Percentiles rank a stretch among this genome's conserved stretches.
Evolutionary conservation across 1,284 basidiomycete species (phyloP).

Genomic region (Ceratobasidium sp.): DNA sequence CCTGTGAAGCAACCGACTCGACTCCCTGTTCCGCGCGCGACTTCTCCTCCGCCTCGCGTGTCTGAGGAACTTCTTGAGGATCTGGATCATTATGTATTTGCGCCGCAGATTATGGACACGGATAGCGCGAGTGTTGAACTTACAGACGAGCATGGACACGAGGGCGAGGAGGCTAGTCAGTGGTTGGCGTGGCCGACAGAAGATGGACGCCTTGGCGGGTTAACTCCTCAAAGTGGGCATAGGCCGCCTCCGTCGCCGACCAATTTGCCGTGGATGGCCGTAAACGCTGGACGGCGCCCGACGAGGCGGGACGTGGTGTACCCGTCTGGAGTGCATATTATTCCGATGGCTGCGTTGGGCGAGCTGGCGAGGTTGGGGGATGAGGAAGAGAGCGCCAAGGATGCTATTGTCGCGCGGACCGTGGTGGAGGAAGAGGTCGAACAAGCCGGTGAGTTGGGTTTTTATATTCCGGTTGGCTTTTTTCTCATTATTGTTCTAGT

Average conservation of each 20-base stretch:
- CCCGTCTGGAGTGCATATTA: conserved; percentile 31
- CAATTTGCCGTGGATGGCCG: conserved; percentile 37
- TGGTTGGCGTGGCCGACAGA: conserved; percentile 14
- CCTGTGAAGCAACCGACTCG: background rate
- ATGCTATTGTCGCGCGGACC: conserved; percentile 11
- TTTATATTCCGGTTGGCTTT: background rate
- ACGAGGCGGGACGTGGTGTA: conserved; percentile 24
- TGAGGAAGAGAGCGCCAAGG: conserved; percentile 13
- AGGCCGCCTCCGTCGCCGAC: conserved; percentile 39
- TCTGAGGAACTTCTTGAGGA: conserved; percentile 15
- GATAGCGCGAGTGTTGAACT: conserved; percentile 28
- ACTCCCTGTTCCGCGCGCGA: background rate
- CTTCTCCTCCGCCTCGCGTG: conserved; percentile 11
- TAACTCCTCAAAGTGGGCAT: background rate
- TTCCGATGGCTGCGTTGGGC: conserved; percentile 18
- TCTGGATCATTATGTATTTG: conserved; percentile 33
- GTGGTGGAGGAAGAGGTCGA: conserved; percentile 18
- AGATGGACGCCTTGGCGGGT: background rate
- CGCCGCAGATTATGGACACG: conserved; percentile 9
- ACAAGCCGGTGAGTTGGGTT: background rate
- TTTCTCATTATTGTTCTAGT: conserved; percentile 20
- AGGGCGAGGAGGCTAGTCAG: background rate
- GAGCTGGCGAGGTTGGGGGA: conserved; percentile 19
- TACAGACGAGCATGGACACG: background rate
- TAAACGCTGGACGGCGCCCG: conserved; percentile 16